phyloP scores from a whole-genome alignment of 169 alveolate species.

The Plasmodium falciparum region DNA sequence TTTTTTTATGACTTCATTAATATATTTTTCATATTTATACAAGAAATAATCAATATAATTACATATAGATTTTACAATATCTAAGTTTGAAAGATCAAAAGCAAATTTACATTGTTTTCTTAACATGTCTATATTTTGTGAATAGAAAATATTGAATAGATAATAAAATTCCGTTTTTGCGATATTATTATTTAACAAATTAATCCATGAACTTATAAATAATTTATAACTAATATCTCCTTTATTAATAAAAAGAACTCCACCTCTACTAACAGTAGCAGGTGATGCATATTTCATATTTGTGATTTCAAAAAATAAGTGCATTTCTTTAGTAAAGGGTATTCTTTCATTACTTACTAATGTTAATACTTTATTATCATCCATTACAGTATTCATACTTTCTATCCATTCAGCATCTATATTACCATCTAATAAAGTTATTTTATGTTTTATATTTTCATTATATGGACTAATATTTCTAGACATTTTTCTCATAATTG shows the following conservation, averaged over 20 bases:
- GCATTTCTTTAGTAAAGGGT: constrained; percentile 95
- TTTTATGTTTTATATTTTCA: constrained; percentile 90
- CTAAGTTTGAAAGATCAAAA: constrained; percentile 92
- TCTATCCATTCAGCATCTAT: constrained; percentile 99
- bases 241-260: constrained; percentile 96
- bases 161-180: constrained; percentile 92
- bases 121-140: constrained; percentile 80
- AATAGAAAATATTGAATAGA: constrained; percentile 90
- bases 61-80: constrained; percentile 90
- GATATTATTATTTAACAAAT: constrained; percentile 88
- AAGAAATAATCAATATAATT: constrained; percentile 90
- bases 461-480: constrained; percentile 92
- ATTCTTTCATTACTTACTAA: constrained; percentile 96
- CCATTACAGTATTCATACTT: constrained; percentile 97
- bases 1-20: constrained; percentile 84
- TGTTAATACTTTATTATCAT: constrained; percentile 97
- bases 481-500: constrained; percentile 95
- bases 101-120: constrained; percentile 87
- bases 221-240: constrained; percentile 96
- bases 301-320: constrained; percentile 95
- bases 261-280: constrained; percentile 98
- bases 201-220: constrained; percentile 94
- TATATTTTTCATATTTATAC: constrained; percentile 86
- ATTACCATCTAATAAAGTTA: constrained; percentile 97
- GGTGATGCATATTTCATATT: constrained; percentile 97